Evolutionary conservation across 148 eudicot species (phyloP).

Genomic region (Heliamphora exappendiculata): DNA sequence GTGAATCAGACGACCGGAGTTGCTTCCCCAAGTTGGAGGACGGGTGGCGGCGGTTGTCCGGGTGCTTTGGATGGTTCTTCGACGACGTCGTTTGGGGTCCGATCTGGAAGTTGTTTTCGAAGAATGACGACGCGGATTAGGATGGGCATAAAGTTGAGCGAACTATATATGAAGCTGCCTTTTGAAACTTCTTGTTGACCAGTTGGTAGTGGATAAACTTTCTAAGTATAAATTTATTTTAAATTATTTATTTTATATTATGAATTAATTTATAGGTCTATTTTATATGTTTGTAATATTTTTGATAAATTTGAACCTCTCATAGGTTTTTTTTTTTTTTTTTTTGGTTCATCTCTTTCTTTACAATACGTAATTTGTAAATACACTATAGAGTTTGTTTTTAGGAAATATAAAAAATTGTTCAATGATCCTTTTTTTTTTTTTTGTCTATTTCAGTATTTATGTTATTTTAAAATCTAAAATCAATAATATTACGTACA

Average conservation of each 20-base stretch:
- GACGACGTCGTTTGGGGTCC: background rate
- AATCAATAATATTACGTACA: no score
- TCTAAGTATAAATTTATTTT: background rate
- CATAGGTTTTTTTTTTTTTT: no score
- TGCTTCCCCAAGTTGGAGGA: slow-evolving; percentile 15
- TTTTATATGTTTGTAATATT: no score
- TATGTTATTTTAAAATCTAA: no score
- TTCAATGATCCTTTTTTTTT: no score
- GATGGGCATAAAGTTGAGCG: background rate
- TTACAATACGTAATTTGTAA: no score
- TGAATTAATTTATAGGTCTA: no score
- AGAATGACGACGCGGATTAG: background rate
- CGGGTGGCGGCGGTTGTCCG: slow-evolving; percentile 11
- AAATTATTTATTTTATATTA: background rate
- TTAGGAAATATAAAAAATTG: no score
- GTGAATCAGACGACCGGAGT: background rate
- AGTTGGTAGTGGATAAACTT: slow-evolving; percentile 6
- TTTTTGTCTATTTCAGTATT: no score
- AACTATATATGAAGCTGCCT: background rate
- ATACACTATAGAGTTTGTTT: no score
- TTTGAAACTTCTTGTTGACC: slow-evolving; percentile 13
- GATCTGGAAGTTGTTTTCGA: background rate
- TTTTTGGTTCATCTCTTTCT: no score
- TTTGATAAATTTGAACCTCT: no score
- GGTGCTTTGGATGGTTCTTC: slow-evolving; percentile 23